Conservation (phyloP, 805 yeast genomes). For the Candida ponderosae region DNA sequence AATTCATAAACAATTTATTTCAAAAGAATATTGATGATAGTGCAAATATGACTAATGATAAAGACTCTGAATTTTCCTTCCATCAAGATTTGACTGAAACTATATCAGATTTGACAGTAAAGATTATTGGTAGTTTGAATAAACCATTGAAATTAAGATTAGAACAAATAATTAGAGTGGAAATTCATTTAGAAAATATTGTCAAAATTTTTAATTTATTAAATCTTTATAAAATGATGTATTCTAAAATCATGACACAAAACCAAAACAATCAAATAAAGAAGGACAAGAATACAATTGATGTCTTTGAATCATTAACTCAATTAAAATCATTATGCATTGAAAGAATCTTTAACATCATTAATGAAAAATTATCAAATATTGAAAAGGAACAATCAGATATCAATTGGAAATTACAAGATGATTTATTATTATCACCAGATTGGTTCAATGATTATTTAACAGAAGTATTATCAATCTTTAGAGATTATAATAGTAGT, state of each 20-base stretch:
- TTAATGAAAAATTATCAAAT: constrained; percentile 28
- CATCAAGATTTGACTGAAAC: constrained; percentile 9
- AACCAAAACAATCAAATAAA: no score
- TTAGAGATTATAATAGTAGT: constrained; percentile 30
- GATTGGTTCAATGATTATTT: constrained; percentile 74
- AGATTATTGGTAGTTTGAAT: constrained; percentile 45
- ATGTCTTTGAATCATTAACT: constrained; percentile 18
- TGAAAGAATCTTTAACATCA: constrained; percentile 31
- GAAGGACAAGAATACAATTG: constrained; percentile 1
- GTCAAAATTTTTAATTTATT: constrained; percentile 56
- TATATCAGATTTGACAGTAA: constrained; percentile 32
- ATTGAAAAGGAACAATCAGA: constrained; percentile 15
- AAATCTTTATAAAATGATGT: constrained; percentile 65
- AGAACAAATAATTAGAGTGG: constrained; percentile 63
- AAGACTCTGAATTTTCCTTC: constrained; percentile 9
- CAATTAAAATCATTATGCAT: constrained; percentile 25
- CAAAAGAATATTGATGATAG: constrained; percentile 24
- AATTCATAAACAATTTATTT: constrained; percentile 59
- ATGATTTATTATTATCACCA: constrained; percentile 66
- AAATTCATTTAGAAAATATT: constrained; percentile 45
- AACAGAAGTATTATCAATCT: constrained; percentile 48
- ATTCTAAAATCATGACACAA: constrained; percentile 14
- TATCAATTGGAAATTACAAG: constrained; percentile 24
- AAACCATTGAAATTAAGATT: constrained; percentile 55
- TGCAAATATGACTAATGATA: constrained; percentile 22